A percentile compares a stretch with the other conserved stretches of the same genome.
phyloP scores from a whole-genome alignment of 75 land plant genomes.

The Isoetes taiwanensis region DNA sequence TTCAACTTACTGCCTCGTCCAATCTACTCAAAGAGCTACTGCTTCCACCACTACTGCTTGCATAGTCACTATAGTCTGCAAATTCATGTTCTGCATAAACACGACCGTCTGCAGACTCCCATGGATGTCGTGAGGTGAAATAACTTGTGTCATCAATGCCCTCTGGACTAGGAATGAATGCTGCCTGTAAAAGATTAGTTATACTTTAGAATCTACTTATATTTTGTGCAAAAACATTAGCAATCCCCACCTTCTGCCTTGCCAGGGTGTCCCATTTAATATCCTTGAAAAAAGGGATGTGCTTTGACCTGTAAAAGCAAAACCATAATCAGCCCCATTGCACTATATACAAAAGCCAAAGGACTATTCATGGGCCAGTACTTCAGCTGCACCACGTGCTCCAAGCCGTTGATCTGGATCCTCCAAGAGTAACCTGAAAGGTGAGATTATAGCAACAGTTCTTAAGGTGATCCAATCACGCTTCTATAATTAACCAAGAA shows the following conservation, averaged over 20 bases:
- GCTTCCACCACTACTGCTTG: neutral
- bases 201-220: neutral
- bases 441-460: too few species aligned
- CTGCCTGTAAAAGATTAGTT: conserved; percentile 33
- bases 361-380: neutral
- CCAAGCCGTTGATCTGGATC: conserved; percentile 45
- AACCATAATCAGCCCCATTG: neutral
- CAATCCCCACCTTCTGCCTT: conserved; percentile 35
- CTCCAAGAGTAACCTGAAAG: conserved; percentile 38
- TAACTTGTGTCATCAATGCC: conserved; percentile 55
- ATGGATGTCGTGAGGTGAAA: conserved; percentile 35
- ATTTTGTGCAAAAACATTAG: neutral
- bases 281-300: conserved; percentile 44
- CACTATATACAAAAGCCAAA: neutral
- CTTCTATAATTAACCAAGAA: too few species aligned
- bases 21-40: conserved; percentile 43
- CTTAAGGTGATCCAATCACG: too few species aligned
- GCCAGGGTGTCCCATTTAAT: conserved; percentile 57
- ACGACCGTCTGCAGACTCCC: conserved; percentile 9
- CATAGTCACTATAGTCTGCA: conserved; percentile 9
- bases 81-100: conserved; percentile 12
- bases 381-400: conserved; percentile 51
- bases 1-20: conserved; percentile 65
- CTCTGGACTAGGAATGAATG: conserved; percentile 50
- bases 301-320: conserved; percentile 36